Evolutionary conservation across 768 basidiomycete genomes (phyloP), one percentile per base, ranked within the genome.

Genomic region (Leccinum incarnatum): DNA sequence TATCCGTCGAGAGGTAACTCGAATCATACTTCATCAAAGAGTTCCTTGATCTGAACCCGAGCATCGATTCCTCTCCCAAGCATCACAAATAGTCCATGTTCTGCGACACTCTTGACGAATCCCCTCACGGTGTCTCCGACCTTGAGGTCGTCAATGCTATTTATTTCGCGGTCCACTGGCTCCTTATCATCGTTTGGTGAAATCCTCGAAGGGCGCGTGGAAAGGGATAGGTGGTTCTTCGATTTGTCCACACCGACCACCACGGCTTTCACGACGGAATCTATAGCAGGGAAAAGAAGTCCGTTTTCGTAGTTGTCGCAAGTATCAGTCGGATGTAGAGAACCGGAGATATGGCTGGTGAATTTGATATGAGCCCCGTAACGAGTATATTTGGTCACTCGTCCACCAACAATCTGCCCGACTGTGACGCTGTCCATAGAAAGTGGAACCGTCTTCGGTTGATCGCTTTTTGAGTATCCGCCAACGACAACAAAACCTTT

Each of bases 21-120:
- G 54, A 17, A 21, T 21, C 59, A 62, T 65, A 83, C 84, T 65
- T 95, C 93, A 67, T 97, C 92, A 69, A 96, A 97, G 5, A 96
- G 81, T 74, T 97, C 93, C 68, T 82, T 86, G 69, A 98, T 98
- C 75, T 96, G 93, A 27, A 99, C 87, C 17, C 95, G 86, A 56
- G 90, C 95, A 67, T 95, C 93, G 27, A 97, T 77, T n/a, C 81
- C 81, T 30, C 88, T 82, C 10, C 92, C 93, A 36, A 99, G 75
- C 27, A 84, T 84, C 3, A 99, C 93, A 65, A 97, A 98, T 19
- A 99, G 68, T 15, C 96, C 96, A 68, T 90, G 87, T 49, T 93
- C 89, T 17, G 85, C 82, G 32, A 98, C 79, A 65, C 84, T 91
- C 76, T 93, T 97, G 68, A 98, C 82, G 68, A 96, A 93, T 11